These are phyloP conservation scores for Ogataea paradorogensis DNA, from an alignment of 805 yeast genomes.

Conservation along the genomic window DNA sequence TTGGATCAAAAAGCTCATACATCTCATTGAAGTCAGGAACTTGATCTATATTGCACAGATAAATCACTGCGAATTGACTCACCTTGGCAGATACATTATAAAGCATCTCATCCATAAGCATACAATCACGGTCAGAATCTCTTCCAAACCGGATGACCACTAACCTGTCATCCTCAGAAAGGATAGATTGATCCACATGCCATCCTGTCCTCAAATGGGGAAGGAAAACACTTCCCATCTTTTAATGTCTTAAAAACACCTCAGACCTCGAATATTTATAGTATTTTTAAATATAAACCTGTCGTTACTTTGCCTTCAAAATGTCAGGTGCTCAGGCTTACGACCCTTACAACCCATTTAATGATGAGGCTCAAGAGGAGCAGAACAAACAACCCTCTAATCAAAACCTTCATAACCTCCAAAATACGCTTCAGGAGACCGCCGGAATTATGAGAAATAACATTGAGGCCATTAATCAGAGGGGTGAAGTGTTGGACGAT, in stretches of 20 bases:
- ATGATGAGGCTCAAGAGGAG: conserved; percentile 29
- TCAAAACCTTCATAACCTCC: conserved; percentile 30
- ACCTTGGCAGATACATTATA: conserved; percentile 79
- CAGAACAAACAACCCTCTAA: conserved; percentile 17
- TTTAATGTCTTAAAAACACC: not conserved
- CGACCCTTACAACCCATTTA: conserved; percentile 35
- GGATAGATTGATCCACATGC: conserved; percentile 98
- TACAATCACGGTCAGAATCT: conserved; percentile 71
- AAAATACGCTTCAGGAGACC: conserved; percentile 55
- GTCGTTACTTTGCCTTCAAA: conserved; percentile 4
- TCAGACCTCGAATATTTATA: not conserved
- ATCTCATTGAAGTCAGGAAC: conserved; percentile 89
- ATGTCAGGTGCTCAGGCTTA: conserved; percentile 35
- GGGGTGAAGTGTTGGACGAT: conserved; percentile 90
- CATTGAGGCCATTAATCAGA: conserved; percentile 90
- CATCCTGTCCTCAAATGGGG: conserved; percentile 84
- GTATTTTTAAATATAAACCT: not conserved
- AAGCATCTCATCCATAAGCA: conserved; percentile 86
- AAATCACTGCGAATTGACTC: conserved; percentile 82
- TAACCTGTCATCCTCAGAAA: conserved; percentile 83
- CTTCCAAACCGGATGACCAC: conserved; percentile 89
- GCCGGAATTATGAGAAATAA: conserved; percentile 98
- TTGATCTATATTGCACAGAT: conserved; percentile 81
- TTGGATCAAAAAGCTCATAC: conserved; percentile 88
- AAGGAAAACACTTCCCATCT: conserved; percentile 79